phyloP scores from a whole-genome alignment of 2,329 filamentous ascomycete species.

The Aspergillus sp. region DNA sequence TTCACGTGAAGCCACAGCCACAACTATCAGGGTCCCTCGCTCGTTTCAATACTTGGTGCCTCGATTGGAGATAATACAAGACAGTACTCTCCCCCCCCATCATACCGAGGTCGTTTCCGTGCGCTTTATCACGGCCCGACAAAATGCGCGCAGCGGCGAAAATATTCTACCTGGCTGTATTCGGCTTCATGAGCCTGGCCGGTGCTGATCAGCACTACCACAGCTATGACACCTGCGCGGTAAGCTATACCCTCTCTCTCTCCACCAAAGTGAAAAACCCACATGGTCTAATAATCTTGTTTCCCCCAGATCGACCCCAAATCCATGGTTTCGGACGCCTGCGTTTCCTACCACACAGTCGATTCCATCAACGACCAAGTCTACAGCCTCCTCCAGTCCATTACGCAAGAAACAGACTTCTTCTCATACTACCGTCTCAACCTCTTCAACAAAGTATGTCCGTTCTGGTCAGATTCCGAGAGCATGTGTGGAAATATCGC shows the following conservation, averaged over 20 bases:
- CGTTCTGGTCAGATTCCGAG: slow-evolving; percentile 92
- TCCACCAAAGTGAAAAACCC: not conserved
- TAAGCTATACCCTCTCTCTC: slow-evolving; percentile 39
- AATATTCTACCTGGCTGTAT: slow-evolving; percentile 63
- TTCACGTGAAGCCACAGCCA: not conserved
- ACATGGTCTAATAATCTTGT: slow-evolving; percentile 6
- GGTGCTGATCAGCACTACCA: slow-evolving; percentile 44
- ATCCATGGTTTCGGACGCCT: slow-evolving; percentile 89
- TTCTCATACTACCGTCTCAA: slow-evolving; percentile 97
- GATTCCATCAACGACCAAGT: slow-evolving; percentile 78
- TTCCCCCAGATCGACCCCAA: slow-evolving; percentile 73
- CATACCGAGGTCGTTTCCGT: not conserved
- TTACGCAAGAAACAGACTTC: slow-evolving; percentile 89
- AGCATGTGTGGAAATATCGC: slow-evolving; percentile 97
- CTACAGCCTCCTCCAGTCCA: slow-evolving; percentile 72
- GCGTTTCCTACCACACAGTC: slow-evolving; percentile 88
- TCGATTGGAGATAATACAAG: not conserved
- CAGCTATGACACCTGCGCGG: slow-evolving; percentile 54
- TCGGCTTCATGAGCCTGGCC: slow-evolving; percentile 55
- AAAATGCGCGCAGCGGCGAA: slow-evolving; percentile 55
- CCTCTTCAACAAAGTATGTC: slow-evolving; percentile 89
- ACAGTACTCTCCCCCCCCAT: not conserved
- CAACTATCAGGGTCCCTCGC: not conserved
- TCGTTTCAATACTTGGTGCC: not conserved
- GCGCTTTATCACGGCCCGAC: not conserved